A percentile compares a stretch with the other conserved stretches of the same genome.
Evolutionary conservation across 306 rosid species (phyloP).

Genomic region (Lotus japonicus): DNA sequence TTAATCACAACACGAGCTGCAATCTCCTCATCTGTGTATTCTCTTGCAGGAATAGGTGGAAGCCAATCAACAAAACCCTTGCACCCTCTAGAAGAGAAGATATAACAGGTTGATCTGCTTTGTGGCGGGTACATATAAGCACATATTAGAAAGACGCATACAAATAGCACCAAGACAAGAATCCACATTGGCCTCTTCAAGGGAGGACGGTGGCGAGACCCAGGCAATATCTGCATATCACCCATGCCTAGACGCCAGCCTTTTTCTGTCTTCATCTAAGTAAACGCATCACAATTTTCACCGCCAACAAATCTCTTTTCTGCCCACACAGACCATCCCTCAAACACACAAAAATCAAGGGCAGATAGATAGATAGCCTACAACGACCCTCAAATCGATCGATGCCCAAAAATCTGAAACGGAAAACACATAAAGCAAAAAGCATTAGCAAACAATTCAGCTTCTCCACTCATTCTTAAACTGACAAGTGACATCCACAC

Average conservation of each 20-base stretch:
- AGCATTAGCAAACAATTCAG: constrained; percentile 4
- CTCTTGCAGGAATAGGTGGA: constrained; percentile 79
- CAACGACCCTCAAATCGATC: constrained; percentile 14
- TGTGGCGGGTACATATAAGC: constrained; percentile 81
- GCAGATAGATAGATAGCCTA: neutral
- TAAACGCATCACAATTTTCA: constrained; percentile 37
- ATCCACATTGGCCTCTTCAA: constrained; percentile 87
- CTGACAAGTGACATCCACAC: neutral
- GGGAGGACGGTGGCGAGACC: constrained; percentile 81
- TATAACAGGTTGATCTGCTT: constrained; percentile 62
- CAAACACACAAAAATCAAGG: neutral
- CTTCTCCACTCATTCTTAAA: neutral
- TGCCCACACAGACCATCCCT: constrained; percentile 11
- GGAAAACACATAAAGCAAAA: neutral
- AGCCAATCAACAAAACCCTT: constrained; percentile 64
- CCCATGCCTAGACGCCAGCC: constrained; percentile 72
- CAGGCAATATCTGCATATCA: constrained; percentile 69
- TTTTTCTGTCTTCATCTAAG: constrained; percentile 69
- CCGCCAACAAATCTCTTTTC: constrained; percentile 17
- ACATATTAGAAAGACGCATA: constrained; percentile 64
- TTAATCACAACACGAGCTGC: constrained; percentile 70
- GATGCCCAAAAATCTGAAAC: constrained; percentile 29
- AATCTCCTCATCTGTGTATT: constrained; percentile 72
- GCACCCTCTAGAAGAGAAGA: constrained; percentile 87
- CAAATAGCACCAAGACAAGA: constrained; percentile 75